Conservation (phyloP, 176 grass and related monocot genomes). For the Cymbopogon citratus region DNA sequence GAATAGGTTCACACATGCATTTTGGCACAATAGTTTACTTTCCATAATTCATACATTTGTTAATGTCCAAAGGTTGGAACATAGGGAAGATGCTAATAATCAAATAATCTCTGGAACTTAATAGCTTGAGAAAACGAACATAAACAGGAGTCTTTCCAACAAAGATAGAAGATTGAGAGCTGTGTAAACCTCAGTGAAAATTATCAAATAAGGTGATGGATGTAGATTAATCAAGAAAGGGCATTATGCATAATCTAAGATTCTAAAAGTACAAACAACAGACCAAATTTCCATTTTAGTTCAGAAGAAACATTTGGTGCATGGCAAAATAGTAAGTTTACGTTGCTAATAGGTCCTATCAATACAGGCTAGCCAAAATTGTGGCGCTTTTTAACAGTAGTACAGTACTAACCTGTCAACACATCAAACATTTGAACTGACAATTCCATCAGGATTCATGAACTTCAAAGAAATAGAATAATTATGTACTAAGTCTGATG, state of each 20-base stretch:
- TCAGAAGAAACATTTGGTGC: not conserved
- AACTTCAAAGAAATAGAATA: conserved; percentile 3
- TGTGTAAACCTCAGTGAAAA: not conserved
- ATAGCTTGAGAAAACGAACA: not conserved
- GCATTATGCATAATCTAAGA: not conserved
- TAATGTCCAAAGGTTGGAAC: not conserved
- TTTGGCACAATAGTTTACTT: not conserved
- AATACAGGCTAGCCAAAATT: not conserved
- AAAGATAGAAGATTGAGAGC: not conserved
- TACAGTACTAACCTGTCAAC: not conserved
- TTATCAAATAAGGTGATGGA: not conserved
- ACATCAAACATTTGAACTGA: not conserved
- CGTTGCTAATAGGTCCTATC: not conserved
- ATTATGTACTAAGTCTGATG: not conserved
- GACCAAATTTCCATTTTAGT: not conserved
- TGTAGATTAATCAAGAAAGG: not conserved
- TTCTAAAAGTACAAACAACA: not conserved
- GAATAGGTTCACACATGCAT: not conserved
- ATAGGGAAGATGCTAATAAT: not conserved
- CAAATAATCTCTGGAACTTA: not conserved
- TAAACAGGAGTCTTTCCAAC: not conserved
- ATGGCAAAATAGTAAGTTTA: not conserved
- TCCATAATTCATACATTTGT: not conserved
- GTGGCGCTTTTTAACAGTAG: not conserved
- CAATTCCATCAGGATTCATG: not conserved